A percentile compares a stretch with the other conserved stretches of the same genome.
Conservation (phyloP, 2,329 filamentous ascomycete genomes). For the Zymoseptoria ardabiliae region DNA sequence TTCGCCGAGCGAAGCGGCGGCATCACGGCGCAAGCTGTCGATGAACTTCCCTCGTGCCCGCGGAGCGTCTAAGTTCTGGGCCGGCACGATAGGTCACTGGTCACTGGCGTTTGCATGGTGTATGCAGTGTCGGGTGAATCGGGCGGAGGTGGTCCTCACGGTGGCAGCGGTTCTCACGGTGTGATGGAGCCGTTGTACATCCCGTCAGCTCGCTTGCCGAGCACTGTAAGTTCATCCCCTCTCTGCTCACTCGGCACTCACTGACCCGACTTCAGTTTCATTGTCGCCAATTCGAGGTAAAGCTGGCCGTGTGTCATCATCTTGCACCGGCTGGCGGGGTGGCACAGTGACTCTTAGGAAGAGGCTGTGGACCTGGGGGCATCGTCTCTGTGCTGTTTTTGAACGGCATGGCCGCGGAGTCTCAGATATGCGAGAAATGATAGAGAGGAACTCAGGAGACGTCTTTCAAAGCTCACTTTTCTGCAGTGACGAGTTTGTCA, state of each 20-base stretch:
- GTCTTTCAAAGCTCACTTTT: too few species aligned
- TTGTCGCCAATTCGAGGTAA: background rate
- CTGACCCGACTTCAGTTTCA: background rate
- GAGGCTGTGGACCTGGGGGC: background rate
- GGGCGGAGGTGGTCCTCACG: background rate
- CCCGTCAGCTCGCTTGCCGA: background rate
- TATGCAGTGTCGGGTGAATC: background rate
- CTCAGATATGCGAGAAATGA: background rate
- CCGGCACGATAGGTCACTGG: background rate
- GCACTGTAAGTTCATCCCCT: background rate
- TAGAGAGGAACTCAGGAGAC: background rate
- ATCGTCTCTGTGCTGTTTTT: background rate
- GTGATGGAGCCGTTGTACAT: background rate
- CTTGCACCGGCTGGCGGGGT: background rate
- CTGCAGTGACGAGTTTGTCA: too few species aligned
- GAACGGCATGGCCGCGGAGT: background rate
- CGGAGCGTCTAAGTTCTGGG: background rate
- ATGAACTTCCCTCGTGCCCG: background rate
- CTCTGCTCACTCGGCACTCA: too few species aligned
- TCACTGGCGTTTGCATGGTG: background rate
- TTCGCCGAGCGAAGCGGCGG: background rate
- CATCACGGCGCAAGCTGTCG: background rate
- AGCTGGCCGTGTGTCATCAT: background rate
- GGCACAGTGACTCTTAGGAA: background rate
- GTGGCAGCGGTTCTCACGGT: background rate